phyloP scores from a whole-genome alignment of 1,284 basidiomycete genomes.

The Fomes fomentarius region DNA sequence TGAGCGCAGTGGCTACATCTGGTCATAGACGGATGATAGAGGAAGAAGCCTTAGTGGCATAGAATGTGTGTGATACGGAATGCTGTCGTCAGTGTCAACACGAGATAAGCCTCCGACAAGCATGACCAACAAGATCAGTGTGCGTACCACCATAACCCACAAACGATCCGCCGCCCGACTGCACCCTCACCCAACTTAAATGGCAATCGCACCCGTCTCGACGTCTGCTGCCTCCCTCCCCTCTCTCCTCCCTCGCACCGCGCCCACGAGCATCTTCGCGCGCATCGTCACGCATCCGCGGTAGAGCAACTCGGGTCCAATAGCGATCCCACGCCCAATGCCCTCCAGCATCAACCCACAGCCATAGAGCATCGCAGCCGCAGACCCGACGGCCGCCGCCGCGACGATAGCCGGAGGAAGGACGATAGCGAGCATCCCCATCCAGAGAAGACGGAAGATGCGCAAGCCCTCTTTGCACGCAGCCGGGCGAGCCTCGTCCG shows the following conservation, averaged over 20 bases:
- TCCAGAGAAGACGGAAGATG: constrained; percentile 6
- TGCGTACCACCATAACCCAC: too few species aligned
- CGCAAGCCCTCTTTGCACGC: background rate
- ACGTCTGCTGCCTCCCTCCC: background rate
- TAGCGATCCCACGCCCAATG: constrained; percentile 10
- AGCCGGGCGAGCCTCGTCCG: background rate
- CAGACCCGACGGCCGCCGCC: constrained; percentile 6
- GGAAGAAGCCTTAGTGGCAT: too few species aligned
- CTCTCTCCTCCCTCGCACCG: constrained; percentile 1
- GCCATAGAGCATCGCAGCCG: constrained; percentile 13
- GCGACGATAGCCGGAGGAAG: constrained; percentile 12
- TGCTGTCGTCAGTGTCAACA: too few species aligned
- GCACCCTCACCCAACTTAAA: background rate
- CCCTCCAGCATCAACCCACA: constrained; percentile 20
- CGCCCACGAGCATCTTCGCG: background rate
- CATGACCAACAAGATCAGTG: too few species aligned
- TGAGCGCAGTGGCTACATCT: too few species aligned
- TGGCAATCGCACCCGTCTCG: constrained; percentile 7
- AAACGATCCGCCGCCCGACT: too few species aligned
- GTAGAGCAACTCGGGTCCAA: constrained; percentile 15
- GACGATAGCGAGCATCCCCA: constrained; percentile 12
- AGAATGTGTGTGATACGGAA: too few species aligned
- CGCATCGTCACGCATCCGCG: background rate
- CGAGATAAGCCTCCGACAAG: too few species aligned
- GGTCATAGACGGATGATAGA: too few species aligned